Percentiles rank a stretch among this genome's conserved stretches.
Evolutionary conservation across 345 rosid species (phyloP).

Genomic region (Rhodamnia rubescens): DNA sequence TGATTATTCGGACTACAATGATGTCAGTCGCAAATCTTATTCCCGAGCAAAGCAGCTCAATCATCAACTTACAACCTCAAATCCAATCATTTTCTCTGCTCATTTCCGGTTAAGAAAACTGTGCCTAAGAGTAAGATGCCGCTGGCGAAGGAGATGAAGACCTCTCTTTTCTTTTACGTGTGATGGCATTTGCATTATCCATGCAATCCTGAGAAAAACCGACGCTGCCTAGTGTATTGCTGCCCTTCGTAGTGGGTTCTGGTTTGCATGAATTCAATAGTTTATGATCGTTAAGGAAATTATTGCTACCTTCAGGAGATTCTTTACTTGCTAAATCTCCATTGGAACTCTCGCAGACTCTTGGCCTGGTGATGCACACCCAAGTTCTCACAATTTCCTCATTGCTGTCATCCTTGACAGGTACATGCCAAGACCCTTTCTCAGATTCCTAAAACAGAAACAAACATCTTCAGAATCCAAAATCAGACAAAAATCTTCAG

Average conservation of each 20-base stretch:
- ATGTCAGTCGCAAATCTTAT: background rate
- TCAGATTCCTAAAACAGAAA: conserved; percentile 57
- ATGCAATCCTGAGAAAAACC: background rate
- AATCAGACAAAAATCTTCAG: background rate
- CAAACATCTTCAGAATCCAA: background rate
- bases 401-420: conserved; percentile 17
- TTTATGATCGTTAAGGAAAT: background rate
- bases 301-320: conserved; percentile 7
- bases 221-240: background rate
- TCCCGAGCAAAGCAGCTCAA: background rate
- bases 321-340: conserved; percentile 2
- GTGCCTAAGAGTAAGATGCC: background rate
- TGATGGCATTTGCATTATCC: background rate
- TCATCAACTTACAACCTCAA: background rate
- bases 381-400: conserved; percentile 31
- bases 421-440: conserved; percentile 88
- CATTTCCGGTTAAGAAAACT: background rate
- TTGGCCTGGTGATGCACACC: conserved; percentile 52
- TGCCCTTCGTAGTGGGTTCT: background rate
- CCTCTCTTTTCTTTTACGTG: conserved; percentile 30
- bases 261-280: background rate
- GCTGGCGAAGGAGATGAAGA: conserved; percentile 5
- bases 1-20: background rate
- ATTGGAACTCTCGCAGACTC: conserved; percentile 1
- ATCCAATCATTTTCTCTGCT: background rate